Evolutionary conservation across 805 yeast genomes (phyloP).

Genomic region (Martiniozyma abietophila): DNA sequence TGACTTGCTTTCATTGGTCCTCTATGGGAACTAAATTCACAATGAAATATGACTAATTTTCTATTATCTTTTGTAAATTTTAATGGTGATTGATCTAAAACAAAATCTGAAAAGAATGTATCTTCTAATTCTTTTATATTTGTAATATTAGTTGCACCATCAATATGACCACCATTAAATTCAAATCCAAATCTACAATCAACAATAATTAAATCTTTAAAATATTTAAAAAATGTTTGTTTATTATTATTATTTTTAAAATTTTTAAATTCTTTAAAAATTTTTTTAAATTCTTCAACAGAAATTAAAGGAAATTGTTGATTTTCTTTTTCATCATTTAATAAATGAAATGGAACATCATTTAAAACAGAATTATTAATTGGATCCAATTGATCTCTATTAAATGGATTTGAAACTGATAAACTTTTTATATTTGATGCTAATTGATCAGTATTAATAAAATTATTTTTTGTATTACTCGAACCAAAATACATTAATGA

Average conservation of each 20-base stretch:
- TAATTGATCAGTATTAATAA: slow-evolving; percentile 19
- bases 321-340: slow-evolving; percentile 34
- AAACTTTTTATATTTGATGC: slow-evolving; percentile 20
- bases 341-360: slow-evolving; percentile 6
- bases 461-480: background rate
- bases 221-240: slow-evolving; percentile 19
- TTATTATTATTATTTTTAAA: no score
- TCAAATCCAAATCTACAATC: slow-evolving; percentile 95
- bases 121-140: slow-evolving; percentile 61
- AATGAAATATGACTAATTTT: slow-evolving; percentile 72
- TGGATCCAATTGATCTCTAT: slow-evolving; percentile 7
- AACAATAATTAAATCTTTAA: slow-evolving; percentile 50
- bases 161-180: slow-evolving; percentile 86
- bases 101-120: slow-evolving; percentile 30
- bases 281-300: slow-evolving; percentile 45
- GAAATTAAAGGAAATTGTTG: slow-evolving; percentile 65
- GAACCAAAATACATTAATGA: slow-evolving; percentile 14
- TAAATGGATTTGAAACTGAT: no score
- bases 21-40: slow-evolving; percentile 87
- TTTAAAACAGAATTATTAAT: slow-evolving; percentile 5
- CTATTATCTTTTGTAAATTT: slow-evolving; percentile 21
- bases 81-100: slow-evolving; percentile 16
- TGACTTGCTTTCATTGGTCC: slow-evolving; percentile 93
- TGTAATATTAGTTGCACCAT: slow-evolving; percentile 69
- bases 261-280: slow-evolving; percentile 34